Conservation (phyloP, 1,284 basidiomycete species). For the Irpex rosettiformis region DNA sequence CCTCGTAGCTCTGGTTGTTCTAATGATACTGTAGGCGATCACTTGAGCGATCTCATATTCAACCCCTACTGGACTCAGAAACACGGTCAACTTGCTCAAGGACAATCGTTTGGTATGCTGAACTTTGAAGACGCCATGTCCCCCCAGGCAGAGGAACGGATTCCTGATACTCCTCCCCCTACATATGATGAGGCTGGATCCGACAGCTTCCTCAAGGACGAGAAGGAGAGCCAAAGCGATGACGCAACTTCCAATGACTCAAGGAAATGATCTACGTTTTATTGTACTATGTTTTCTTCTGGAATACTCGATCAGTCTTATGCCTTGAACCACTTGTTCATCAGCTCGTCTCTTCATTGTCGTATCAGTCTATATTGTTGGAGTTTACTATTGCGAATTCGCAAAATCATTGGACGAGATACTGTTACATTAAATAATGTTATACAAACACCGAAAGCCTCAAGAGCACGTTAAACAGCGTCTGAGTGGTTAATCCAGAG, state of each 20-base stretch:
- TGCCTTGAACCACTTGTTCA: too few relatives aligned
- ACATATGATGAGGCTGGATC: background rate
- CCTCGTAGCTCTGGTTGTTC: background rate
- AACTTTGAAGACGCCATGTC: background rate
- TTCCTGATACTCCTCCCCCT: background rate
- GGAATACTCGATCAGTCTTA: too few relatives aligned
- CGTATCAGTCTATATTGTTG: too few relatives aligned
- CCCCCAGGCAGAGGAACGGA: background rate
- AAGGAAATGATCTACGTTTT: too few relatives aligned
- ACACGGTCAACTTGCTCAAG: background rate
- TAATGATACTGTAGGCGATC: background rate
- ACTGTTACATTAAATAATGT: too few relatives aligned
- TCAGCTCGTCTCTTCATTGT: too few relatives aligned
- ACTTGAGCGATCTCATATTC: background rate
- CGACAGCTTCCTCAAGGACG: background rate
- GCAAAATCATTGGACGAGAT: too few relatives aligned
- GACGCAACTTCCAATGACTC: background rate
- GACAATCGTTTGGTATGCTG: background rate
- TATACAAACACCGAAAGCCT: too few relatives aligned
- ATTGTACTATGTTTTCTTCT: too few relatives aligned
- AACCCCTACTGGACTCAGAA: background rate
- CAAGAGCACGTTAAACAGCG: too few relatives aligned
- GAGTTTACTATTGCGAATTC: too few relatives aligned
- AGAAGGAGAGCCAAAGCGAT: background rate
- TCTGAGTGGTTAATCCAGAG: too few relatives aligned